Percentiles rank a stretch among this genome's conserved stretches.
phyloP scores from a whole-genome alignment of 73 alveolate genomes.

The Stentor coeruleus region DNA sequence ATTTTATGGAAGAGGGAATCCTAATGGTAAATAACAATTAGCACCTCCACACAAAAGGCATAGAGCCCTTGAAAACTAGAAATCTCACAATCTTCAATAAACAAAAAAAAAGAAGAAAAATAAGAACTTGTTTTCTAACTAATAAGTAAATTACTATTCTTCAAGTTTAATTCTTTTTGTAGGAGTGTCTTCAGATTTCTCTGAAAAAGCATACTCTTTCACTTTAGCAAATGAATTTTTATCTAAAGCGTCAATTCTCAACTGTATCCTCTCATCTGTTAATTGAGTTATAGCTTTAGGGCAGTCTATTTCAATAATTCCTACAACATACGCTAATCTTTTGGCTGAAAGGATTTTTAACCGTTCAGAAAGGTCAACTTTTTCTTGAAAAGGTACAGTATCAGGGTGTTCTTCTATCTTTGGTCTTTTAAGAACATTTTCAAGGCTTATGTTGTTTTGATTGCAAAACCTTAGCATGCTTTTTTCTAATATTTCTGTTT shows the following conservation, averaged over 20 bases:
- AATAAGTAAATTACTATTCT: neutral
- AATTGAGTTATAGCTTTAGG: neutral
- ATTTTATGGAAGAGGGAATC: conserved; percentile 89
- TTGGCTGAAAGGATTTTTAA: neutral
- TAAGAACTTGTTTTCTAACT: too few species aligned
- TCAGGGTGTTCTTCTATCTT: conserved; percentile 24
- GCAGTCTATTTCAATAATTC: conserved; percentile 11
- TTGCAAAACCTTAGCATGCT: conserved; percentile 28
- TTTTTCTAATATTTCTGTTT: neutral
- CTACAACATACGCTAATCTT: neutral
- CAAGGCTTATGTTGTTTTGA: neutral
- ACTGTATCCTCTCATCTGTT: conserved; percentile 9
- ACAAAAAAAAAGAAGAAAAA: too few species aligned
- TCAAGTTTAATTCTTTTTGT: neutral
- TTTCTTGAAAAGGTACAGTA: conserved; percentile 2
- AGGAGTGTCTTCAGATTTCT: neutral
- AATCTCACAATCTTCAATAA: too few species aligned
- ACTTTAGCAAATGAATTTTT: neutral
- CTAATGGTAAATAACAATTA: neutral
- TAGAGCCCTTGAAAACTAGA: too few species aligned
- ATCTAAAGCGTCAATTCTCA: conserved; percentile 17
- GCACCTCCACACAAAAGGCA: neutral
- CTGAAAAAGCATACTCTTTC: neutral
- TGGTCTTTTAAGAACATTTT: neutral
- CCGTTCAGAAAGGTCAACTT: conserved; percentile 12